Evolutionary conservation across 1,284 basidiomycete species (phyloP).

Genomic region (Pyrrhoderma noxium): DNA sequence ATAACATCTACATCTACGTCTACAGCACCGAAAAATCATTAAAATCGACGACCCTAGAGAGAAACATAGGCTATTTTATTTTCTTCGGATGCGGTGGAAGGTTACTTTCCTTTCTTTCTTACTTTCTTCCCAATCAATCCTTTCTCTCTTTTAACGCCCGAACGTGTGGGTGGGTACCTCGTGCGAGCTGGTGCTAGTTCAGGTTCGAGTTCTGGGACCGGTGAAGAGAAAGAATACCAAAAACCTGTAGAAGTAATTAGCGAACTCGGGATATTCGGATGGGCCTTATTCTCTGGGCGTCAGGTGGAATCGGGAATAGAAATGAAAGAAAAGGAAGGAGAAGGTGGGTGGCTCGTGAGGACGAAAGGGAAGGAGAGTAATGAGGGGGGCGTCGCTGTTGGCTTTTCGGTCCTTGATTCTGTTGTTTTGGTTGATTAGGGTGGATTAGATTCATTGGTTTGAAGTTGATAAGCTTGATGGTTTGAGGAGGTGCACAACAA

Average conservation of each 20-base stretch:
- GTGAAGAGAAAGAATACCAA: constrained; percentile 34
- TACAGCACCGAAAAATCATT: too few relatives aligned
- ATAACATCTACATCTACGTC: too few relatives aligned
- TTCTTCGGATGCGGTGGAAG: too few relatives aligned
- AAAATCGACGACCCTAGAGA: too few relatives aligned
- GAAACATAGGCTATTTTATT: too few relatives aligned
- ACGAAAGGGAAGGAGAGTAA: constrained; percentile 92
- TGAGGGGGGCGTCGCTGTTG: constrained; percentile 92
- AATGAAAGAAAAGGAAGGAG: constrained; percentile 42
- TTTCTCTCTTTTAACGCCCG: too few relatives aligned
- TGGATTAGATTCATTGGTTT: background rate
- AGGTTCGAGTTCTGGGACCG: constrained; percentile 21
- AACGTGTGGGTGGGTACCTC: constrained; percentile 61
- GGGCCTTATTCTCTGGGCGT: constrained; percentile 63
- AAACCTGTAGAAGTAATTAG: constrained; percentile 62
- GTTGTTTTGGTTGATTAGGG: constrained; percentile 61
- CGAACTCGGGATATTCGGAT: constrained; percentile 92
- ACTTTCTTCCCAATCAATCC: too few relatives aligned
- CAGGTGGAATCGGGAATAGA: too few relatives aligned
- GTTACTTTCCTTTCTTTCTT: too few relatives aligned
- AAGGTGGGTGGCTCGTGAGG: constrained; percentile 81
- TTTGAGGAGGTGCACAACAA: too few relatives aligned
- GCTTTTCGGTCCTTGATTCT: constrained; percentile 84
- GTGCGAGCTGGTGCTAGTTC: constrained; percentile 56
- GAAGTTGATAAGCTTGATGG: too few relatives aligned